Conservation (phyloP, 2,329 filamentous ascomycete genomes). For the Aspergillus thermomutatus region DNA sequence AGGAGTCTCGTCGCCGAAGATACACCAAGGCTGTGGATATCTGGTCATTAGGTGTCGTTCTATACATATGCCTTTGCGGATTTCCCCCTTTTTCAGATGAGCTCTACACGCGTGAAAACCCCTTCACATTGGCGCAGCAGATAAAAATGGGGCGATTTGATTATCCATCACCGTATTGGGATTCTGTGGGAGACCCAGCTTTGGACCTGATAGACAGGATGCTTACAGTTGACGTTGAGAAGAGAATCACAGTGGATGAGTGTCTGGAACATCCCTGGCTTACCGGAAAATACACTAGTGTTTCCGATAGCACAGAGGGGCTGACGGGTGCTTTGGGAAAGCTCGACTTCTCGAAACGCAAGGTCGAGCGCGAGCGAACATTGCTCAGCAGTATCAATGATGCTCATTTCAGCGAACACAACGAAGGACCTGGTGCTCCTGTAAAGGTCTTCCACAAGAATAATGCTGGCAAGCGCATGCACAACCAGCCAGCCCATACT, state of each 20-base stretch:
- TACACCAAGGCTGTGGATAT: constrained; percentile 95
- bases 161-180: constrained; percentile 96
- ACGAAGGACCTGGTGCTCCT: constrained; percentile 53
- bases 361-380: constrained; percentile 77
- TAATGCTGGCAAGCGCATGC: constrained; percentile 44
- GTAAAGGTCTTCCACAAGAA: constrained; percentile 78
- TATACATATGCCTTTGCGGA: constrained; percentile 95
- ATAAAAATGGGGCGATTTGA: constrained; percentile 87
- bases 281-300: constrained; percentile 56
- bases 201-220: constrained; percentile 92
- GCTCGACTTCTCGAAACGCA: constrained; percentile 80
- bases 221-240: constrained; percentile 81
- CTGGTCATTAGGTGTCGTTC: constrained; percentile 95
- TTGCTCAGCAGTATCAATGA: constrained; percentile 79
- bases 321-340: constrained; percentile 80
- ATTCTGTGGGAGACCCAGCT: constrained; percentile 78
- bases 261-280: constrained; percentile 92
- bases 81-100: constrained; percentile 98
- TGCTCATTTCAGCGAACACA: constrained; percentile 60
- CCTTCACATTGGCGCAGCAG: constrained; percentile 82
- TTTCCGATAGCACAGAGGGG: constrained; percentile 86
- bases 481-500: constrained; percentile 38
- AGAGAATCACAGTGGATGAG: constrained; percentile 82
- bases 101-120: constrained; percentile 74
- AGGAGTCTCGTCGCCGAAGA: constrained; percentile 73